Conservation (phyloP, 1,139 yeast genomes). For the Taphrina populina region DNA sequence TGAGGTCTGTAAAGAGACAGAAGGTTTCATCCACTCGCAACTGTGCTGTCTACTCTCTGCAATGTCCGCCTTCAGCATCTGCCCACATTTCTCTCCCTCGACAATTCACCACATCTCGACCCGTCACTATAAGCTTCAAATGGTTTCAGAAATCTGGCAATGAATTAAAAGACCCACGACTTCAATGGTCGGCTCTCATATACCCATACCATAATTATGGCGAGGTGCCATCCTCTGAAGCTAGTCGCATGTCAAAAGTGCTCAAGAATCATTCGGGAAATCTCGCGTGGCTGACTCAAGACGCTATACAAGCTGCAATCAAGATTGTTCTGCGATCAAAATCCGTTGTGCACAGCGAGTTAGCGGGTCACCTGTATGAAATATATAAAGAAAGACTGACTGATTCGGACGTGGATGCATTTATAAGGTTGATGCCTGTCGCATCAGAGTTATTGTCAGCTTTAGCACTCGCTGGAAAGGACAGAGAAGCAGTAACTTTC, state of each 20-base stretch:
- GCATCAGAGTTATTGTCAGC: not conserved
- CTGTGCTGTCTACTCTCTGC: no score
- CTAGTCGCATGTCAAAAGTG: constrained; percentile 3
- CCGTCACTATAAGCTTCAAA: constrained; percentile 13
- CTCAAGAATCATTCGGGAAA: constrained; percentile 7
- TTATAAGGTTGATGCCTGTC: not conserved
- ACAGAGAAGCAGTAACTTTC: constrained; percentile 4
- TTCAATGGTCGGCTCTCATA: constrained; percentile 4
- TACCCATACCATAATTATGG: constrained; percentile 2
- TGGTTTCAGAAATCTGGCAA: constrained; percentile 18
- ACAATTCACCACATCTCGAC: not conserved
- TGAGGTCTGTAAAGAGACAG: constrained; percentile 9
- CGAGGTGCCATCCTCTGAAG: not conserved
- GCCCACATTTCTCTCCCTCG: no score
- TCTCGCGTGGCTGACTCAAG: not conserved
- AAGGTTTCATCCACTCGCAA: no score
- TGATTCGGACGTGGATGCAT: not conserved
- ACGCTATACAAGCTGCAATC: not conserved
- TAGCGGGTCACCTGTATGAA: constrained; percentile 7
- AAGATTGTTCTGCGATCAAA: constrained; percentile 5
- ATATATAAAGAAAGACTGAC: not conserved
- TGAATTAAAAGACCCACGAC: constrained; percentile 3
- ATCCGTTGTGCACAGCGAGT: constrained; percentile 5
- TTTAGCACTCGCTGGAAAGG: constrained; percentile 5
- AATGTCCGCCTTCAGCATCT: no score